Conservation (phyloP, 768 basidiomycete genomes). For the Lentinula boryana region DNA sequence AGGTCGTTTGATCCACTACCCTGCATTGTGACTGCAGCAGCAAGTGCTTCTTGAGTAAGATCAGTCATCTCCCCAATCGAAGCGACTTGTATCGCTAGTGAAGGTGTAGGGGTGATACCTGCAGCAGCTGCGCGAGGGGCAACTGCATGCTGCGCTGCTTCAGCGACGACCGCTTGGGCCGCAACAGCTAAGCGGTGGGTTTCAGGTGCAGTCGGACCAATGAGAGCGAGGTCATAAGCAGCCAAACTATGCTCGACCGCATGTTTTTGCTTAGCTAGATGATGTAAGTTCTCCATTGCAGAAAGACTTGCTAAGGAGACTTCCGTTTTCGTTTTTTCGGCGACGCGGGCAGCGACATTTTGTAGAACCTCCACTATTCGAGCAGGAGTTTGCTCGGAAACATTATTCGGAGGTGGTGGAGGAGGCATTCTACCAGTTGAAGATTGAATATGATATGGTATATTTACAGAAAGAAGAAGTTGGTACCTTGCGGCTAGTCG, state of each 20-base stretch:
- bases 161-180: slow-evolving; percentile 76
- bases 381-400: slow-evolving; percentile 8
- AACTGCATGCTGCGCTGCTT: slow-evolving; percentile 67
- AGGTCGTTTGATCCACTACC: slow-evolving; percentile 72
- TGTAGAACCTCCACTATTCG: slow-evolving; percentile 70
- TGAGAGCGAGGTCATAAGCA: slow-evolving; percentile 68
- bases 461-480: background rate
- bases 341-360: slow-evolving; percentile 71
- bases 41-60: slow-evolving; percentile 62
- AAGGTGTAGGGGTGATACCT: slow-evolving; percentile 29
- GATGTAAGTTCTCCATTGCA: slow-evolving; percentile 46
- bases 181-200: slow-evolving; percentile 64
- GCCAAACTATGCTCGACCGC: slow-evolving; percentile 66
- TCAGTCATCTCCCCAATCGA: slow-evolving; percentile 46
- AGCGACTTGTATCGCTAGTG: slow-evolving; percentile 41
- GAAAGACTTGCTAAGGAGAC: slow-evolving; percentile 53
- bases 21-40: slow-evolving; percentile 73
- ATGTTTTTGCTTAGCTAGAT: slow-evolving; percentile 76
- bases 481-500: background rate
- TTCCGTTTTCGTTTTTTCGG: slow-evolving; percentile 65
- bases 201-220: slow-evolving; percentile 41
- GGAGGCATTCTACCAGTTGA: background rate
- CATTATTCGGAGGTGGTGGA: background rate
- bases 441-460: background rate
- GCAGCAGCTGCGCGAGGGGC: slow-evolving; percentile 39